Base-by-base conservation (phyloP, 306 rosid species). In the Oemleria cerasiformis region DNA sequence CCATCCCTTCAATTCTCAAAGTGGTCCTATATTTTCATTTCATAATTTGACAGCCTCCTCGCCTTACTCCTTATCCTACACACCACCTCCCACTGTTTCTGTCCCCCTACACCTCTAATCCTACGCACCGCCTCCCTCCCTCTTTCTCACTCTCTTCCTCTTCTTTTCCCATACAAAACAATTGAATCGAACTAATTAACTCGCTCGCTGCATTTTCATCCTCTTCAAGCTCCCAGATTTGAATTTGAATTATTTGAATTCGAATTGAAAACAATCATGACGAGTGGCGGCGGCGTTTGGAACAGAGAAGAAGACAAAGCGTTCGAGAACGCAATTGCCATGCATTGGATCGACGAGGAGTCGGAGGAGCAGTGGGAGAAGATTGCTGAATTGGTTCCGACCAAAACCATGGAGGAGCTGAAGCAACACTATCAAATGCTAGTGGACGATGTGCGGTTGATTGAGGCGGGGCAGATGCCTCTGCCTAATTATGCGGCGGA, bases 291-390 rank as follows among this genome's bases (percentile, higher is more conserved):
- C 74, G 77, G 73, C 44, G 61, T 69, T 79, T 94, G 99, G 99
- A 86, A 74, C 88, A 86, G 80, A 64, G 97, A 94, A 60, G 97
- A 94, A 87, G 99, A 94, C 21, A 91, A 88, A 64, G 86, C 91
- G 11, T 94, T 94, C 71, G 99, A 94, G 83, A 91, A 82, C 82
- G 96, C 92, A 60, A 82, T 94, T 25, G 99, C 99, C 48, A 63
- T 77, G 84, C 96, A 91, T 79, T 89, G 91, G 97, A 76, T 40
- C 77, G 97, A 82, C 8, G 89, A 79, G 12, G 87, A 71, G 7
- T 77, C 86, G 11, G 42, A 79, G 47, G 97, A 85, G 66, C 87
- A 85, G 74, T 94, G 99, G 99, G 91, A 91, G 43, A 89, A 94
- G 82, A 87, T 91, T 79, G 86, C 92, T 54, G 80, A 90, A 13